Evolutionary conservation across 75 land plant genomes (phyloP), one percentile per base, ranked within the genome.

Genomic region (Pinus tabuliformis): DNA sequence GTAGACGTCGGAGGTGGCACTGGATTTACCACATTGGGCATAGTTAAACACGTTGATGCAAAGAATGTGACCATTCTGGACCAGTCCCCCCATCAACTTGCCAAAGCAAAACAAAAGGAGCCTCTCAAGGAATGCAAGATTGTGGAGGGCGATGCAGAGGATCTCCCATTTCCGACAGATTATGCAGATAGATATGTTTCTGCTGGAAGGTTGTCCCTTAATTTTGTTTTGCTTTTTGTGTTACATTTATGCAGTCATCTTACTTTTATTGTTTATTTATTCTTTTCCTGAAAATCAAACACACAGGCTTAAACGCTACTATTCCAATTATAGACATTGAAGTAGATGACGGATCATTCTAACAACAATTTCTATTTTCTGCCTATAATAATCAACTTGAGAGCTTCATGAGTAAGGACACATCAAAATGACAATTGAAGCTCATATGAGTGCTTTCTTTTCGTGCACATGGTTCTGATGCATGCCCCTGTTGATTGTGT

Each of bases 1-100:
- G 99, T 97, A 20, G 99, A 97, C 83, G 98, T 95, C 21, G 99
- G 99, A 6, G 99, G 99, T 37, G 99, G 99, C 26, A 97, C 99
- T 56, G 99, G 99, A 36, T 97, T 97, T 75, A 82, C 95, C 22
- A 97, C 99, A 57, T 63, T 95, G 78, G 99, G 95, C 7, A 92
- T 97, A 72, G 93, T 92, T 13, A 91, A 95, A 86, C 81, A 86
- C 74, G 98, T 97, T 13, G 92, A 95, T 85, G 91, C 99, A 7
- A 88, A 95, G 88, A 97, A 97, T 82, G 95, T 97, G 17, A 94
- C 98, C 30, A 95, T 97, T 77, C 86, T 97, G 56, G 99, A 97
- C 78, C 99, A 97, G 75, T 97, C 99, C 12, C 99, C 99, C 0
- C 99, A 97, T 72, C 99, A 97, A 86, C 89, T 97, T 52, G 98